Conservation (phyloP, 192 early-diverging fungal species). For the Spizellomyces sp. region DNA sequence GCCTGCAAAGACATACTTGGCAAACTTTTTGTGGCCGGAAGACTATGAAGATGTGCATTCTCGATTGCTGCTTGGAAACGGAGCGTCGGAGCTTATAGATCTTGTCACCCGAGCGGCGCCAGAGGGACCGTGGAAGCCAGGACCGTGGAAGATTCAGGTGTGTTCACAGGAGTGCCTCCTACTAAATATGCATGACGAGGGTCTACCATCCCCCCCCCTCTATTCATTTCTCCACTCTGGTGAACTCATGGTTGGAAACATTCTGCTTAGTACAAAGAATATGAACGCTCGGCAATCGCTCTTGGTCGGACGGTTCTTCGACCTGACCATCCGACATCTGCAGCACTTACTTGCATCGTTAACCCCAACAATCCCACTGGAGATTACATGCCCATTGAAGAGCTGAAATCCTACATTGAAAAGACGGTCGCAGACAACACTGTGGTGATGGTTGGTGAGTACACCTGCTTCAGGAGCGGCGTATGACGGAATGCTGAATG, state of each 20-base stretch:
- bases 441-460: constrained; percentile 76
- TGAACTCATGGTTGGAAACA: constrained; percentile 31
- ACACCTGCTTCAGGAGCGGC: background rate
- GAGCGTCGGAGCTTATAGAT: constrained; percentile 89
- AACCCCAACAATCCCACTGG: constrained; percentile 95
- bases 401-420: constrained; percentile 75
- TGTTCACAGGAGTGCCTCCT: background rate
- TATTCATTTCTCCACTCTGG: background rate
- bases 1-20: constrained; percentile 81
- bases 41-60: constrained; percentile 55
- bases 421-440: constrained; percentile 78
- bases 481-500: too few relatives aligned
- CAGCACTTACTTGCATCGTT: constrained; percentile 79
- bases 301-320: constrained; percentile 69
- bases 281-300: constrained; percentile 81
- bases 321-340: constrained; percentile 55
- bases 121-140: constrained; percentile 79
- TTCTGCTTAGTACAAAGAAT: constrained; percentile 72
- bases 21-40: constrained; percentile 77
- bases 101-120: constrained; percentile 79
- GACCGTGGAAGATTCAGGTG: constrained; percentile 69
- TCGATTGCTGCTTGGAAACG: constrained; percentile 83
- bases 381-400: constrained; percentile 74
- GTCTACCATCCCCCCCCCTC: background rate
- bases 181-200: too few relatives aligned